phyloP scores from a whole-genome alignment of 495 filamentous ascomycete species.

The Xylaria cubensis region DNA sequence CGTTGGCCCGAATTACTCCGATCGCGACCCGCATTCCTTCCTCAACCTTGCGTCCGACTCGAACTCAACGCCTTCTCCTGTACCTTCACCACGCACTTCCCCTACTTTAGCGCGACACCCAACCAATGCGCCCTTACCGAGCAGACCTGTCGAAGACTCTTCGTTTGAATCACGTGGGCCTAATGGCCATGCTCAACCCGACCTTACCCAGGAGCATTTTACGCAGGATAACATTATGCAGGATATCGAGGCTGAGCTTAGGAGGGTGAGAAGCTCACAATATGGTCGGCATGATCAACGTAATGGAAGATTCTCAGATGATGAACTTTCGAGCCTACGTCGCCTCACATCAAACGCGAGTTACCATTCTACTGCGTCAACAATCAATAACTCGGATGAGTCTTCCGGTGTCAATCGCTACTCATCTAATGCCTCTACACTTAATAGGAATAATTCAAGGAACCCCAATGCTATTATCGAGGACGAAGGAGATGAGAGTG shows the following conservation, averaged over 20 bases:
- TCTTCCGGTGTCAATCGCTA: constrained; percentile 47
- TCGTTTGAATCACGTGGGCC: constrained; percentile 48
- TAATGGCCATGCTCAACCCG: constrained; percentile 32
- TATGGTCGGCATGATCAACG: constrained; percentile 40
- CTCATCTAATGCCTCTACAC: constrained; percentile 57
- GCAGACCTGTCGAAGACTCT: constrained; percentile 54
- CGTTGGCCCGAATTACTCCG: constrained; percentile 51
- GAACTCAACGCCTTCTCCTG: constrained; percentile 50
- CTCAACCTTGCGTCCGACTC: constrained; percentile 49
- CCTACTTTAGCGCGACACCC: constrained; percentile 56
- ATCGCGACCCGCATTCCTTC: constrained; percentile 50
- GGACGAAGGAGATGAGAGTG: constrained; percentile 71
- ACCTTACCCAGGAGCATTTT: constrained; percentile 42
- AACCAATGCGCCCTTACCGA: constrained; percentile 62
- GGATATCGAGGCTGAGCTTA: constrained; percentile 60
- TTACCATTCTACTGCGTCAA: constrained; percentile 59
- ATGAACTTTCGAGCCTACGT: constrained; percentile 50
- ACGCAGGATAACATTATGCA: constrained; percentile 59
- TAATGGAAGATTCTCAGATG: constrained; percentile 51
- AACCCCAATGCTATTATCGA: constrained; percentile 41
- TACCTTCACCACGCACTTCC: constrained; percentile 47
- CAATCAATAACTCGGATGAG: constrained; percentile 42
- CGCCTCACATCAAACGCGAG: constrained; percentile 44
- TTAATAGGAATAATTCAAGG: constrained; percentile 49
- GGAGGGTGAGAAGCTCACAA: constrained; percentile 37